Evolutionary conservation across 306 rosid species (phyloP).

Genomic region (Fragaria ananassa): DNA sequence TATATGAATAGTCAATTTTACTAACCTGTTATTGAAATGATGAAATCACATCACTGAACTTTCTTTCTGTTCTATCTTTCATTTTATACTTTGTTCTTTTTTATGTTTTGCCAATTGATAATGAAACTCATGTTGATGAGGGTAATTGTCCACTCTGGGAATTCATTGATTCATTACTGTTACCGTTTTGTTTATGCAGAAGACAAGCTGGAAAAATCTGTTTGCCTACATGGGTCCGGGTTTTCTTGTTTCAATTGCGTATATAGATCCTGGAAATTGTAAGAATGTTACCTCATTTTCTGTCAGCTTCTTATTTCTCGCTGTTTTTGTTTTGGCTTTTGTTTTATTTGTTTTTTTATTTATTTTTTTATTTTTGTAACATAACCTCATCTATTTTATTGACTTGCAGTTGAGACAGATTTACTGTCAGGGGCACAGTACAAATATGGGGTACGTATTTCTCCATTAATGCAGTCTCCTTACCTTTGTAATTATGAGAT

Average conservation of each 20-base stretch:
- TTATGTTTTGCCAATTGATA: neutral
- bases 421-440: constrained; percentile 88
- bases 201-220: constrained; percentile 87
- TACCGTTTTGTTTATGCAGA: constrained; percentile 47
- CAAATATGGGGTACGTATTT: constrained; percentile 70
- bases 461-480: constrained; percentile 4
- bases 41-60: neutral
- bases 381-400: constrained; percentile 22
- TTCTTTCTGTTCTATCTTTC: neutral
- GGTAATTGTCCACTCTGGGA: neutral
- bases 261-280: constrained; percentile 99
- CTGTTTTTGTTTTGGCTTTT: neutral
- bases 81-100: neutral
- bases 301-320: neutral
- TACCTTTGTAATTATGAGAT: neutral
- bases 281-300: constrained; percentile 35
- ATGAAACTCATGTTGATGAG: neutral
- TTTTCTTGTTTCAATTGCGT: constrained; percentile 95
- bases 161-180: neutral
- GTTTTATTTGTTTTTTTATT: neutral
- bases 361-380: constrained; percentile 13
- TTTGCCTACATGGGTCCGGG: constrained; percentile 97
- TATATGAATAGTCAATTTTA: neutral
- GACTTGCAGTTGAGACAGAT: constrained; percentile 83
- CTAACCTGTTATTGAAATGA: neutral